phyloP scores from a whole-genome alignment of 2,329 filamentous ascomycete species.

The Metarhizium album region DNA sequence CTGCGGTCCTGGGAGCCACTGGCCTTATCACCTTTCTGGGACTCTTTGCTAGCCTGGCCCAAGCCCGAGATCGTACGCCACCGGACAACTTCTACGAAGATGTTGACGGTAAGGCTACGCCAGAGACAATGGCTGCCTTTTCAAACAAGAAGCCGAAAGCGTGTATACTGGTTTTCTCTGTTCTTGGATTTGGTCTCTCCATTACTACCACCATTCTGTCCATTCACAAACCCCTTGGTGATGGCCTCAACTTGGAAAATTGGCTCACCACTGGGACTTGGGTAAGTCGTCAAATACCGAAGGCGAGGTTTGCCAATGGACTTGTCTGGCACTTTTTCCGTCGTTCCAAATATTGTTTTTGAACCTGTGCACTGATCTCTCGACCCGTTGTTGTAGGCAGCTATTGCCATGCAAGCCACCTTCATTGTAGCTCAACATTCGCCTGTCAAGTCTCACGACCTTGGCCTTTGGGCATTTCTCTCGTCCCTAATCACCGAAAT shows the following conservation, averaged over 20 bases:
- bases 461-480: conserved; percentile 40
- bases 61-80: conserved; percentile 23
- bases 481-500: conserved; percentile 35
- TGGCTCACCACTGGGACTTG: conserved; percentile 52
- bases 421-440: conserved; percentile 37
- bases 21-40: conserved; percentile 27
- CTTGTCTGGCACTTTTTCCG: not conserved
- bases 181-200: conserved; percentile 43
- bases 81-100: conserved; percentile 51
- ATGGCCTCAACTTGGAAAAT: conserved; percentile 37
- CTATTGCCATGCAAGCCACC: conserved; percentile 41
- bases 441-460: conserved; percentile 40
- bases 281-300: conserved; percentile 37
- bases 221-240: conserved; percentile 24
- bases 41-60: conserved; percentile 21
- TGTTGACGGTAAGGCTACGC: conserved; percentile 56
- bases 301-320: not conserved
- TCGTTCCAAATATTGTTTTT: not conserved
- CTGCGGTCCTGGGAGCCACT: conserved; percentile 23
- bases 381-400: conserved; percentile 23
- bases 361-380: not conserved
- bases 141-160: conserved; percentile 49
- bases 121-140: conserved; percentile 51
- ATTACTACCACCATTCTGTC: conserved; percentile 45
- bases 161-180: conserved; percentile 41